These are phyloP conservation scores for Pythium rhizo-oryzae DNA, from an alignment of 352 stramenopile genomes.

Conservation along the genomic window DNA sequence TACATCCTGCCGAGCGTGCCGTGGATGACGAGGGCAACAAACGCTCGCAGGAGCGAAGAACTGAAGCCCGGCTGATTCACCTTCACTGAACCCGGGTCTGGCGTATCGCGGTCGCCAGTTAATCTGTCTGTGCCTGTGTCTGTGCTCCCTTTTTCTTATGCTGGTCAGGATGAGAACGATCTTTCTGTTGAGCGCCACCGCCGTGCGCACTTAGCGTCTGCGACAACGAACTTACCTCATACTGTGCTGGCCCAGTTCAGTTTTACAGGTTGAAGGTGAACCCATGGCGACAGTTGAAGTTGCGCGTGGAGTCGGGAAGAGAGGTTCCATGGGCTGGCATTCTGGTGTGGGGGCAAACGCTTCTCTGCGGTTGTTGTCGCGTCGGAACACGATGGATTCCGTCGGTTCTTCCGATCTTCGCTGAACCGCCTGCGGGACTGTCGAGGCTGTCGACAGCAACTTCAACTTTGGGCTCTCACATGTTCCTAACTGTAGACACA, in stretches of 20 bases:
- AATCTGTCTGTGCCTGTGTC: neutral
- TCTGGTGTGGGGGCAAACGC: neutral
- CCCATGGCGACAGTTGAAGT: conserved; percentile 16
- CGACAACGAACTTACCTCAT: conserved; percentile 7
- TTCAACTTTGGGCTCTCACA: neutral
- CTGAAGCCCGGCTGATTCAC: neutral
- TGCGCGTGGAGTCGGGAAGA: neutral
- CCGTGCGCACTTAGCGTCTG: conserved; percentile 3
- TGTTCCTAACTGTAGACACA: conserved; percentile 1
- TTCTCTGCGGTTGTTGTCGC: conserved; percentile 1
- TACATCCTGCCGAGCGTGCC: neutral
- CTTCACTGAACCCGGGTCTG: neutral
- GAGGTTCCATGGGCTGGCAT: neutral
- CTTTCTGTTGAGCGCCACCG: no score
- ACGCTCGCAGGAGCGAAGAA: neutral
- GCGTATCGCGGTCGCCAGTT: neutral
- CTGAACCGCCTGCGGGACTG: neutral
- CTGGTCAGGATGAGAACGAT: no score
- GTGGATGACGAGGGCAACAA: neutral
- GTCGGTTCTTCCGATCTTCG: conserved; percentile 7
- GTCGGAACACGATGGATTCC: neutral
- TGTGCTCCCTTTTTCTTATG: neutral
- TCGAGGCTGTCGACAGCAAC: conserved; percentile 4
- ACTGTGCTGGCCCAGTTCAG: neutral
- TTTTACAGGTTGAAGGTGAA: conserved; percentile 12